A percentile compares a stretch with the other conserved stretches of the same genome.
Evolutionary conservation across 441 rosid species (phyloP).

Genomic region (Pelargonium cotyledonis): DNA sequence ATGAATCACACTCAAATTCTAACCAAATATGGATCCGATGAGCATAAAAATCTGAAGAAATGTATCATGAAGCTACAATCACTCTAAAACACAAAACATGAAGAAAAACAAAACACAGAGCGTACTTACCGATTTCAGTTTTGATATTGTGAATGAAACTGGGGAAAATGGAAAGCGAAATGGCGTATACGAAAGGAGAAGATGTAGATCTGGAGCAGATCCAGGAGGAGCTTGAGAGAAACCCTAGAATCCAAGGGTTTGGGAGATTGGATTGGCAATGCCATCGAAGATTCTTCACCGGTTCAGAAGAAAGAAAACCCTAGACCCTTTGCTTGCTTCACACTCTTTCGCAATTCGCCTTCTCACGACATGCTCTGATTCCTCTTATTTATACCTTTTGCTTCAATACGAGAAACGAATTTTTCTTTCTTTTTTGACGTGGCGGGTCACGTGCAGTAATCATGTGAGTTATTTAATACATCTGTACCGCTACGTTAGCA

Average conservation of each 20-base stretch:
- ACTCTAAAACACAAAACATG: not conserved
- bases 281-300: constrained; percentile 17
- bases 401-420: not conserved
- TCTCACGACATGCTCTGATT: no score
- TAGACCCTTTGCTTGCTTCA: constrained; percentile 13
- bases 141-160: not conserved
- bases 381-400: not conserved
- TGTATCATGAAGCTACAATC: no score
- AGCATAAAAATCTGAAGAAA: not conserved
- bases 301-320: constrained; percentile 18
- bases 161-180: constrained; percentile 4
- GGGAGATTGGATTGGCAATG: constrained; percentile 2
- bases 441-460: no score
- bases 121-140: not conserved
- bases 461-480: no score
- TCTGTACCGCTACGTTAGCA: no score
- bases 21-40: no score
- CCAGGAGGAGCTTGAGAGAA: constrained; percentile 8
- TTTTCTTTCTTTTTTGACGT: no score
- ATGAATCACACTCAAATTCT: not conserved
- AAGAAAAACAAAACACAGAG: not conserved
- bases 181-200: constrained; percentile 15
- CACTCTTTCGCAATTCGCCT: not conserved
- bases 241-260: constrained; percentile 10
- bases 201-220: not conserved